Evolutionary conservation across 2,329 filamentous ascomycete genomes (phyloP).

Genomic region (Ophiostoma triangulosporum): DNA sequence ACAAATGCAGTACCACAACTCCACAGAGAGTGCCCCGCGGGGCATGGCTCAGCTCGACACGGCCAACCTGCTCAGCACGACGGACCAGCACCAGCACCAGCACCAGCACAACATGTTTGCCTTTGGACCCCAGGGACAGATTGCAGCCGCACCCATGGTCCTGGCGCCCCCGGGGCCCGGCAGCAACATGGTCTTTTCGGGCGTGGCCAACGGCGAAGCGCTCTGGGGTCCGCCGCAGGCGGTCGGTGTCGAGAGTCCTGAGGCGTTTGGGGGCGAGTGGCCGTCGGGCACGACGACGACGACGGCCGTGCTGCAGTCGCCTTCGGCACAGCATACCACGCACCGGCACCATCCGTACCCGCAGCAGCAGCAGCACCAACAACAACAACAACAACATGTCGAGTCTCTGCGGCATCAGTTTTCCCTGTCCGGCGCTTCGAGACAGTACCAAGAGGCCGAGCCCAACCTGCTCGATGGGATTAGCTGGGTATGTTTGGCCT

Average conservation of each 20-base stretch:
- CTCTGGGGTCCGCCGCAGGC: slow-evolving; percentile 28
- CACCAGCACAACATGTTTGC: not conserved
- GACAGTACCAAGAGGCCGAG: not conserved
- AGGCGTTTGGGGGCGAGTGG: slow-evolving; percentile 15
- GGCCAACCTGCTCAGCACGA: slow-evolving; percentile 1
- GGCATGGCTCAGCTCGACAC: not conserved
- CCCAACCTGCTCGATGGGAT: slow-evolving; percentile 4
- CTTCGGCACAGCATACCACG: not conserved
- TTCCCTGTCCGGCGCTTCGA: not conserved
- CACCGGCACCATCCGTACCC: slow-evolving; percentile 1
- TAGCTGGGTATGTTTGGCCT: slow-evolving; percentile 7
- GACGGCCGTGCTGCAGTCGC: not conserved
- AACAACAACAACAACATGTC: not conserved
- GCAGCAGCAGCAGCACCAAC: slow-evolving; percentile 1
- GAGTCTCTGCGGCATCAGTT: not conserved
- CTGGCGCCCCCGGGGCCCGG: not conserved
- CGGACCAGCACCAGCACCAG: too few species aligned
- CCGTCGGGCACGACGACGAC: too few species aligned
- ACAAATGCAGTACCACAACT: not conserved
- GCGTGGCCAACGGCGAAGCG: slow-evolving; percentile 33
- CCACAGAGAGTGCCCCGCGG: slow-evolving; percentile 2
- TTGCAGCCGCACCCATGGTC: not conserved
- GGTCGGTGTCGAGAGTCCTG: slow-evolving; percentile 23
- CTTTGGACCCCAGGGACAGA: not conserved
- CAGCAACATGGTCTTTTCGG: slow-evolving; percentile 28